Conservation (phyloP, 2,329 filamentous ascomycete genomes). For the Hymenoscyphus scutula region DNA sequence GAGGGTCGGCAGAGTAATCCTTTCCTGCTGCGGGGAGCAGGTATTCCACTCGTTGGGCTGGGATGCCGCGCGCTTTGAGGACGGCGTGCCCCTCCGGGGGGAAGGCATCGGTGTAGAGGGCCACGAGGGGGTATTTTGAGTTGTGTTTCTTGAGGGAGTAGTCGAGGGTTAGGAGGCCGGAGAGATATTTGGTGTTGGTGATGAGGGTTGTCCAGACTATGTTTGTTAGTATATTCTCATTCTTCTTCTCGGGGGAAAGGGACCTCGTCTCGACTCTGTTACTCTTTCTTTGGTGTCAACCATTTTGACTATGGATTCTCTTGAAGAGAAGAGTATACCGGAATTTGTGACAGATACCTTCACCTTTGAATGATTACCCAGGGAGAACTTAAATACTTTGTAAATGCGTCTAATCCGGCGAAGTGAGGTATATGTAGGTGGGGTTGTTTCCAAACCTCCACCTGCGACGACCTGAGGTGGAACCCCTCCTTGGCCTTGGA, state of each 20-base stretch:
- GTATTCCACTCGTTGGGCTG: conserved; percentile 67
- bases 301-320: conserved; percentile 19
- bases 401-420: not conserved
- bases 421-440: no score
- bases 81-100: conserved; percentile 66
- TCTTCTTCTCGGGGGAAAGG: no score
- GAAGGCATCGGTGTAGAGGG: conserved; percentile 78
- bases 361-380: no score
- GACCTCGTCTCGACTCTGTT: conserved; percentile 34
- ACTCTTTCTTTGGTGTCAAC: conserved; percentile 24
- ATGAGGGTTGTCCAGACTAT: conserved; percentile 85
- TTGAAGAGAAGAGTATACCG: not conserved
- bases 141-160: conserved; percentile 65
- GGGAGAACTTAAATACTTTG: no score
- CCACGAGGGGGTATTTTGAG: conserved; percentile 75
- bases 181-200: conserved; percentile 78
- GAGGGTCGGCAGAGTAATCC: conserved; percentile 73
- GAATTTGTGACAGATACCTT: no score
- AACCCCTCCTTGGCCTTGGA: no score
- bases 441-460: not conserved
- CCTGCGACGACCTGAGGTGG: no score
- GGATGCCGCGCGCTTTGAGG: conserved; percentile 67
- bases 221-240: not conserved
- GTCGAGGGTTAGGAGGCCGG: conserved; percentile 78
- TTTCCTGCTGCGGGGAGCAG: conserved; percentile 64